Evolutionary conservation across 1,284 basidiomycete genomes (phyloP).

Genomic region (Boletus semigastroideus): DNA sequence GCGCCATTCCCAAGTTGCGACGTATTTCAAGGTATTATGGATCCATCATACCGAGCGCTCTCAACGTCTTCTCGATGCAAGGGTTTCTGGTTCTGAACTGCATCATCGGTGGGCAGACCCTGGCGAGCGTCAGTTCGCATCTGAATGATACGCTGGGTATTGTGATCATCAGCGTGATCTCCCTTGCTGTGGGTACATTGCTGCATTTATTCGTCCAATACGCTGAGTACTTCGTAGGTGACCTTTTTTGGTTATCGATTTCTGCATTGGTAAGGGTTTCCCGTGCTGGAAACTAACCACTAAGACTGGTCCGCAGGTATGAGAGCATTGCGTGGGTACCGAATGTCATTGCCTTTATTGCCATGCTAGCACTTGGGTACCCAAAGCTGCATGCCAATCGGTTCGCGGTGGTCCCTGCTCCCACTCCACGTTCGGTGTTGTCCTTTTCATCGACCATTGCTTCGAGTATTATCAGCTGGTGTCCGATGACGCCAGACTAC

Average conservation of each 20-base stretch:
- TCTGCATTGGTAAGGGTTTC: conserved; percentile 48
- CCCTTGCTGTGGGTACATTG: conserved; percentile 50
- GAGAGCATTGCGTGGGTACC: conserved; percentile 69
- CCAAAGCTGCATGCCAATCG: conserved; percentile 31
- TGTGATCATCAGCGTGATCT: conserved; percentile 71
- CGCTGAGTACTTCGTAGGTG: conserved; percentile 32
- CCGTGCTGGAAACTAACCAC: neutral
- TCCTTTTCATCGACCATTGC: conserved; percentile 47
- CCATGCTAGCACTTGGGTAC: conserved; percentile 58
- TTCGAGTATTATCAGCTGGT: conserved; percentile 50
- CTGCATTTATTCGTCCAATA: neutral
- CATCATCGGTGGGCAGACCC: conserved; percentile 74
- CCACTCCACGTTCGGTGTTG: conserved; percentile 32
- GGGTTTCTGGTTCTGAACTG: conserved; percentile 73
- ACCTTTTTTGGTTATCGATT: conserved; percentile 64
- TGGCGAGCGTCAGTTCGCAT: conserved; percentile 57
- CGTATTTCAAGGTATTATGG: conserved; percentile 53
- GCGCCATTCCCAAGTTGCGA: neutral
- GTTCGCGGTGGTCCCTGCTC: conserved; percentile 31
- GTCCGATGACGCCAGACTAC: conserved; percentile 56
- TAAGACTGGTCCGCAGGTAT: conserved; percentile 32
- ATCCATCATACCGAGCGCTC: conserved; percentile 58
- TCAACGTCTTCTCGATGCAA: conserved; percentile 64
- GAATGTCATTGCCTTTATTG: conserved; percentile 63
- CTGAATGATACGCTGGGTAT: conserved; percentile 65